These are phyloP conservation scores for Dictyostelium purpureum DNA, from an alignment of 78 protist genomes.

Conservation along the genomic window DNA sequence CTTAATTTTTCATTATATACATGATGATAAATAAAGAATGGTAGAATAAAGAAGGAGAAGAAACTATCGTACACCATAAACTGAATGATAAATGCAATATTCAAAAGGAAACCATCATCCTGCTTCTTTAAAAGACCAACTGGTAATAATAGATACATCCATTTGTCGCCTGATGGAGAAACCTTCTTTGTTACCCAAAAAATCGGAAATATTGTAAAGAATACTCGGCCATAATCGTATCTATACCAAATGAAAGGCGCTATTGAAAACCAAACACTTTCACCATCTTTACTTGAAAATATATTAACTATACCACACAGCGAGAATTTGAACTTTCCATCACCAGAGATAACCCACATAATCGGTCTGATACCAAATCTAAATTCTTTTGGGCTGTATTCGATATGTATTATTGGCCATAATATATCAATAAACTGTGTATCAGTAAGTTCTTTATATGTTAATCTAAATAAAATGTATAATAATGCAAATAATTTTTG, in stretches of 20 bases:
- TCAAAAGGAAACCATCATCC: background rate
- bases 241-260: conserved; percentile 67
- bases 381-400: conserved; percentile 23
- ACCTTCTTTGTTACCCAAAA: conserved; percentile 6
- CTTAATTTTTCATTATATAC: background rate
- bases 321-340: conserved; percentile 5
- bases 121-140: background rate
- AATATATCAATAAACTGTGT: conserved; percentile 46
- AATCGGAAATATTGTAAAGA: conserved; percentile 27
- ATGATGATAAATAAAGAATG: background rate
- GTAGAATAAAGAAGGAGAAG: background rate
- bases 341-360: conserved; percentile 32
- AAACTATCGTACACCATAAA: background rate
- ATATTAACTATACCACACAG: conserved; percentile 28
- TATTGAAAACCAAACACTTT: conserved; percentile 37
- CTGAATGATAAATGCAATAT: conserved; percentile 6
- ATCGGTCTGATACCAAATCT: conserved; percentile 71
- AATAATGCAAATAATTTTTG: conserved; percentile 54
- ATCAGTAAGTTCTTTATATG: conserved; percentile 20
- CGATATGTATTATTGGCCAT: conserved; percentile 76
- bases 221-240: background rate
- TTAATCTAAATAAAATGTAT: conserved; percentile 45
- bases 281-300: conserved; percentile 19
- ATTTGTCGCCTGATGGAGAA: background rate
- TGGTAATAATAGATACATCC: background rate